Conservation (phyloP, 2,329 filamentous ascomycete genomes). For the Nigrospora oryzae region DNA sequence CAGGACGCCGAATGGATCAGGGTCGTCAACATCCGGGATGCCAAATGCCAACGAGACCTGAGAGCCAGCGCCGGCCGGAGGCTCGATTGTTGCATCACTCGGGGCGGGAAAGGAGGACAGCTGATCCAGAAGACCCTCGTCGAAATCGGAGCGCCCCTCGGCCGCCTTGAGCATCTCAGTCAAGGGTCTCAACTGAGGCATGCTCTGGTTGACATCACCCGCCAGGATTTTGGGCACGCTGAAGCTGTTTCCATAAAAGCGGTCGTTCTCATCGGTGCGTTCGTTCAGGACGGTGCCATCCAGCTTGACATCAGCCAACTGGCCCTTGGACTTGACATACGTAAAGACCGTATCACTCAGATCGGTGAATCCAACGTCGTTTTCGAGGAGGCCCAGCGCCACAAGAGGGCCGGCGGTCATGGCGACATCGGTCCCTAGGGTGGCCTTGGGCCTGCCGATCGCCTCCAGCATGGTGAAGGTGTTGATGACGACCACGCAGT, state of each 20-base stretch:
- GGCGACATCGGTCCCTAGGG: conserved; percentile 72
- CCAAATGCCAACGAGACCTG: conserved; percentile 54
- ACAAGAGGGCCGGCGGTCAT: conserved; percentile 69
- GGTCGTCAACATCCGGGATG: conserved; percentile 69
- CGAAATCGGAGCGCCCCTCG: conserved; percentile 72
- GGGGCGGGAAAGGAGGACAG: conserved; percentile 62
- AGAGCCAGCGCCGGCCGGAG: conserved; percentile 24
- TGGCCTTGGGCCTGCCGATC: conserved; percentile 72
- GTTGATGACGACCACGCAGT: conserved; percentile 90
- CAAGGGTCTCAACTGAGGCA: conserved; percentile 49
- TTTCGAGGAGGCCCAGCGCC: conserved; percentile 40
- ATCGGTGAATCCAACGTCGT: conserved; percentile 42
- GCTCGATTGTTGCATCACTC: conserved; percentile 57
- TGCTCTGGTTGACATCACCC: conserved; percentile 44
- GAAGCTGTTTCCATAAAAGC: conserved; percentile 43
- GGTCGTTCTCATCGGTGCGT: conserved; percentile 50
- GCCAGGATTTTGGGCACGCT: conserved; percentile 49
- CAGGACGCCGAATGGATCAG: conserved; percentile 85
- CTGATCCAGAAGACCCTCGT: conserved; percentile 56
- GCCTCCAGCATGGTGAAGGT: conserved; percentile 74
- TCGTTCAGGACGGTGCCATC: conserved; percentile 49
- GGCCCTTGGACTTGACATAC: conserved; percentile 51
- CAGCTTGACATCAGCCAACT: conserved; percentile 44
- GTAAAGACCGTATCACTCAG: conserved; percentile 46
- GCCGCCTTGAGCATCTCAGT: conserved; percentile 82